phyloP scores from a whole-genome alignment of 1,139 yeast species.

The Pichia sp. region DNA sequence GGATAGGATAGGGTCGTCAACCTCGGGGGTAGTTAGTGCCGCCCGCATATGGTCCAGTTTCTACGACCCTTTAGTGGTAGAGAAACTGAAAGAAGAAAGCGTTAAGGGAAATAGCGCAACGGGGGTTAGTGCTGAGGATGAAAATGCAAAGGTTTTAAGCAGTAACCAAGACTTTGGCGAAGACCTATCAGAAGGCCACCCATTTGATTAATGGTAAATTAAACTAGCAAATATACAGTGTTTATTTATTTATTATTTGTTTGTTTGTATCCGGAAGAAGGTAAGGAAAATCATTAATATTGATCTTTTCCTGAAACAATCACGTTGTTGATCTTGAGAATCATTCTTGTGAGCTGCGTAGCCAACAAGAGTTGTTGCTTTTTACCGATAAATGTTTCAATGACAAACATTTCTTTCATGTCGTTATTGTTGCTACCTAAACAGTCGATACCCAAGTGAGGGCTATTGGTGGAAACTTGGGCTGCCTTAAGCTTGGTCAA shows the following conservation, averaged over 20 bases:
- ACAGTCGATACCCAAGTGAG: slow-evolving; percentile 89
- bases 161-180: not conserved
- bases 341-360: slow-evolving; percentile 96
- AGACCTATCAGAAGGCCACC: not conserved
- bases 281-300: slow-evolving; percentile 16
- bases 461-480: slow-evolving; percentile 68
- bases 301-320: slow-evolving; percentile 52
- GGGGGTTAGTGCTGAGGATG: not conserved
- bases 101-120: not conserved
- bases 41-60: slow-evolving; percentile 26
- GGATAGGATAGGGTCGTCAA: slow-evolving; percentile 12
- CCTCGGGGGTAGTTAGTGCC: slow-evolving; percentile 16
- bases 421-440: slow-evolving; percentile 81
- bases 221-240: slow-evolving; percentile 12
- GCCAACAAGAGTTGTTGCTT: slow-evolving; percentile 93
- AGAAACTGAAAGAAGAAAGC: slow-evolving; percentile 17
- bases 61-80: slow-evolving; percentile 28
- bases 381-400: slow-evolving; percentile 96
- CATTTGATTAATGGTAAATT: not conserved
- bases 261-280: not conserved
- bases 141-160: not conserved
- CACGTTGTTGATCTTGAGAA: slow-evolving; percentile 91
- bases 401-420: slow-evolving; percentile 91
- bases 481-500: slow-evolving; percentile 77
- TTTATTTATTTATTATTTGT: not conserved